A percentile compares a stretch with the other conserved stretches of the same genome.
phyloP scores from a whole-genome alignment of 2,329 filamentous ascomycete species.

The Apiospora kogelbergensis region DNA sequence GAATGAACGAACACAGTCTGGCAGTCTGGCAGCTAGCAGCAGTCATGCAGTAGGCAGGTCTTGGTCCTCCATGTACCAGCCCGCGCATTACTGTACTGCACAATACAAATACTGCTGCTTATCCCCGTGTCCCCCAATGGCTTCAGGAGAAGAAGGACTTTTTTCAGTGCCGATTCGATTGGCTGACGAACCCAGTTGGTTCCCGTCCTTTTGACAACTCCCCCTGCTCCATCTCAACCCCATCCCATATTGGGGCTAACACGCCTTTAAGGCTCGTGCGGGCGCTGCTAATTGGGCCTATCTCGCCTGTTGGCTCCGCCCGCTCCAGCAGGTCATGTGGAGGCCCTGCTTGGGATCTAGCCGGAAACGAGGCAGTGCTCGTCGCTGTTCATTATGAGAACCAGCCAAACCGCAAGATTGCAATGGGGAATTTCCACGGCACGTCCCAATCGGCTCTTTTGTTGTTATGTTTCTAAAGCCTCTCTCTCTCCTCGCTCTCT shows the following conservation, averaged over 20 bases:
- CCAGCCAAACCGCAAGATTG: neutral
- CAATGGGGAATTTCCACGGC: neutral
- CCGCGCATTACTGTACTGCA: neutral
- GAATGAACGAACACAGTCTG: too few species aligned
- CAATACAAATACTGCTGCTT: neutral
- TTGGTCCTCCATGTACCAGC: neutral
- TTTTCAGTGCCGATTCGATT: neutral
- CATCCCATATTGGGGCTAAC: conserved; percentile 3
- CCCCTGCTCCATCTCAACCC: conserved; percentile 5
- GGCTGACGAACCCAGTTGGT: neutral
- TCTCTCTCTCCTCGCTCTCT: too few species aligned
- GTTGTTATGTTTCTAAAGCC: neutral
- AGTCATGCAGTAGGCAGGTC: too few species aligned
- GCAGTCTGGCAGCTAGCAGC: neutral
- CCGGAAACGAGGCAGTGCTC: neutral
- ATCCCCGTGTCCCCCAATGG: neutral
- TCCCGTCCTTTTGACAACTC: conserved; percentile 1
- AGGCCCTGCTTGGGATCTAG: neutral
- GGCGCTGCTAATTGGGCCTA: neutral
- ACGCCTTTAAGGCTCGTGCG: neutral
- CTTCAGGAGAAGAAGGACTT: neutral
- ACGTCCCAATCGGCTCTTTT: too few species aligned
- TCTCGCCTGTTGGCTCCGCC: neutral
- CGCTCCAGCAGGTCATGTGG: neutral
- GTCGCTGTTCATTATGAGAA: neutral